phyloP scores from a whole-genome alignment of 306 rosid species.

The Fragaria ananassa region DNA sequence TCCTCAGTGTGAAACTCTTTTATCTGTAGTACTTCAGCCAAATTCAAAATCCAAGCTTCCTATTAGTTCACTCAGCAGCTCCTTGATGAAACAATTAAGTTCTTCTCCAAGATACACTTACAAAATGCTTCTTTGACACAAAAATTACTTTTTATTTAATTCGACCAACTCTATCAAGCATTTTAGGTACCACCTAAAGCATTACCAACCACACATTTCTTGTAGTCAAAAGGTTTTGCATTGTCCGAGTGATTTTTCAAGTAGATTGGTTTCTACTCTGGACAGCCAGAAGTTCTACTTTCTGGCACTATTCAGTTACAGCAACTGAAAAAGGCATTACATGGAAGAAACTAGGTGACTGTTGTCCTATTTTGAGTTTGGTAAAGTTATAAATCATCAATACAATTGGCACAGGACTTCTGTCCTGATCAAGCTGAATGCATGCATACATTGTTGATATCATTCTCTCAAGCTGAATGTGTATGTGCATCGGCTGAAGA shows the following conservation, averaged over 20 bases:
- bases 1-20: neutral
- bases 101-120: neutral
- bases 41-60: neutral
- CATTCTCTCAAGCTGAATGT: neutral
- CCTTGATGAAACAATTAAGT: neutral
- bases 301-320: neutral
- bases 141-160: neutral
- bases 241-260: too few relatives aligned
- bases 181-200: neutral
- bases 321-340: neutral
- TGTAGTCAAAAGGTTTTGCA: neutral
- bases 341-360: neutral
- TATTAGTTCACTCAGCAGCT: neutral
- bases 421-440: neutral
- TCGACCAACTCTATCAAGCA: neutral
- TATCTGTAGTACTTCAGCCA: too few relatives aligned
- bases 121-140: neutral
- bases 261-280: neutral
- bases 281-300: neutral
- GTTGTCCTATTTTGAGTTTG: neutral
- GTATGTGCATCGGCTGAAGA: neutral
- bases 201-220: too few relatives aligned
- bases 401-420: neutral
- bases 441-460: neutral
- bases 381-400: neutral